A percentile compares a stretch with the other conserved stretches of the same genome.
Evolutionary conservation across 2,329 filamentous ascomycete genomes (phyloP).

Genomic region (Drechslerella dactyloides): DNA sequence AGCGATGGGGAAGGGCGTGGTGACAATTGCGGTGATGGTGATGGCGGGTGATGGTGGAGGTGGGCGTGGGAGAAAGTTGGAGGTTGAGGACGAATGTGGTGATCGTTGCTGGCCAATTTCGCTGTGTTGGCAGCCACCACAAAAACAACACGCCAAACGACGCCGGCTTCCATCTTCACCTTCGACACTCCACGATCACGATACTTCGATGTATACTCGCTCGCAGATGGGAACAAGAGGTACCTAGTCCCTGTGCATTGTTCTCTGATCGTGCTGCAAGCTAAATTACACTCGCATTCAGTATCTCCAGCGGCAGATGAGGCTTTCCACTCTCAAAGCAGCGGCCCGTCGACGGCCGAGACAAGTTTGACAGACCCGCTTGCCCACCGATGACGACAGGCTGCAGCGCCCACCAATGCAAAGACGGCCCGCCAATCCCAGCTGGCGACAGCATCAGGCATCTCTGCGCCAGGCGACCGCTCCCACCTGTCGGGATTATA

Average conservation of each 20-base stretch:
- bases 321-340: too few relatives aligned
- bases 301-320: too few relatives aligned
- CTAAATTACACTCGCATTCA: too few relatives aligned
- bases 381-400: constrained; percentile 20
- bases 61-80: constrained; percentile 8
- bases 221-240: too few relatives aligned
- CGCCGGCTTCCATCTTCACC: background rate
- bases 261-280: too few relatives aligned
- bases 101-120: background rate
- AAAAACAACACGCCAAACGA: constrained; percentile 26
- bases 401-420: constrained; percentile 10
- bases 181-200: background rate
- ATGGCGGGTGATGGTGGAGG: constrained; percentile 12
- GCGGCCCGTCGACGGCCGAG: too few relatives aligned
- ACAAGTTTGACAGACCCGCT: background rate
- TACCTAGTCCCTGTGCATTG: too few relatives aligned
- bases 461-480: too few relatives aligned
- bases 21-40: background rate
- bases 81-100: background rate
- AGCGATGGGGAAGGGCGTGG: constrained; percentile 52
- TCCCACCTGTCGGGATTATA: too few relatives aligned
- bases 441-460: background rate
- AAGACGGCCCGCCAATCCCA: background rate
- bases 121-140: constrained; percentile 14
- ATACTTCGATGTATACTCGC: background rate